phyloP scores from a whole-genome alignment of 768 basidiomycete genomes.

The Phaffia tasmanica region DNA sequence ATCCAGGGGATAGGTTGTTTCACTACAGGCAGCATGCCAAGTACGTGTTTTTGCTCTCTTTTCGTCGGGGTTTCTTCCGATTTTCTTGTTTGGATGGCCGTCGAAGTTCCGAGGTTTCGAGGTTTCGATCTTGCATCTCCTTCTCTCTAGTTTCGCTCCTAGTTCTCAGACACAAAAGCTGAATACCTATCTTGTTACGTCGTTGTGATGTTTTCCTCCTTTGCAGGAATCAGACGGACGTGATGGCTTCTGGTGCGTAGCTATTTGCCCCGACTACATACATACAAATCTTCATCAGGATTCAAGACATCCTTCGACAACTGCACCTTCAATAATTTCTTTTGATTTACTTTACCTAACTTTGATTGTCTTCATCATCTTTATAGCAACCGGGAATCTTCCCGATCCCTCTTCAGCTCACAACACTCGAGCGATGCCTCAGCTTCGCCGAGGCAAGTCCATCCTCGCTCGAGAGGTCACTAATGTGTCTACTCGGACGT shows the following conservation, averaged over 20 bases:
- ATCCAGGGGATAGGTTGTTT: conserved; percentile 85
- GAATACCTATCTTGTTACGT: no score
- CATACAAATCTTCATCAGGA: no score
- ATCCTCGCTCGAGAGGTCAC: conserved; percentile 68
- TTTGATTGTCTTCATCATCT: not conserved
- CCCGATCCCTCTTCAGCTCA: conserved; percentile 5
- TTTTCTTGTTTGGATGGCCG: not conserved
- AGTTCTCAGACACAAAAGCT: not conserved
- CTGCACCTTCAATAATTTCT: not conserved
- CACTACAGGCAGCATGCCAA: conserved; percentile 84
- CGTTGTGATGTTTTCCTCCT: not conserved
- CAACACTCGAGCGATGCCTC: conserved; percentile 24
- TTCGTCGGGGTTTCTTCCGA: not conserved
- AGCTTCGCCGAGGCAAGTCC: conserved; percentile 72
- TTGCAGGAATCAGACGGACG: conserved; percentile 41
- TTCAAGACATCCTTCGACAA: not conserved
- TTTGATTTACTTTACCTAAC: not conserved
- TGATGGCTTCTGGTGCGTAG: conserved; percentile 69
- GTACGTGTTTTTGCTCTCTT: conserved; percentile 48
- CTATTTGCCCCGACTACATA: not conserved
- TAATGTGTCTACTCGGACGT: conserved; percentile 38
- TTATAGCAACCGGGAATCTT: conserved; percentile 15
- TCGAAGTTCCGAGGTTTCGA: not conserved
- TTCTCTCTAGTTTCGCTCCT: not conserved
- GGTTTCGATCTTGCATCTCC: not conserved